Evolutionary conservation across 768 basidiomycete species (phyloP).

Genomic region (Kwoniella botswanensis): DNA sequence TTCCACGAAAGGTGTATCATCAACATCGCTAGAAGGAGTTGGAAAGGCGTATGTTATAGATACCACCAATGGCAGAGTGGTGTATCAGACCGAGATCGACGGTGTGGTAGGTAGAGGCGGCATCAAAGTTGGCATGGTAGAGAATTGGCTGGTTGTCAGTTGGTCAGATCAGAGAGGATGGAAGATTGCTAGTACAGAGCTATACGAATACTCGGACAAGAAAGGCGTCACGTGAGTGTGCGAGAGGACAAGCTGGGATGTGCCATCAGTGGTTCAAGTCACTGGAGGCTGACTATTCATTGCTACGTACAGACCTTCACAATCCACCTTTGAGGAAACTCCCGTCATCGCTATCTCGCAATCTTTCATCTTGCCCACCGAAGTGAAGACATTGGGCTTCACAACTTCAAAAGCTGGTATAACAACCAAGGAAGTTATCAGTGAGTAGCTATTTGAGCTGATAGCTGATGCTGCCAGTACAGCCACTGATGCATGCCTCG

Average conservation of each 20-base stretch:
- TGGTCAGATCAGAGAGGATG: slow-evolving; percentile 76
- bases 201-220: slow-evolving; percentile 83
- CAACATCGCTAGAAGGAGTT: slow-evolving; percentile 23
- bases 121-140: slow-evolving; percentile 71
- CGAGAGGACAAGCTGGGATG: neutral
- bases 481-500: no score
- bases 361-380: slow-evolving; percentile 72
- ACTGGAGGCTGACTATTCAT: neutral
- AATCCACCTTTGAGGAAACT: slow-evolving; percentile 65
- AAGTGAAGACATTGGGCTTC: slow-evolving; percentile 70
- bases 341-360: slow-evolving; percentile 69
- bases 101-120: slow-evolving; percentile 46
- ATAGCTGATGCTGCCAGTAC: neutral
- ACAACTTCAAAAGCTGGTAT: slow-evolving; percentile 90
- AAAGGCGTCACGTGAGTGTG: slow-evolving; percentile 71
- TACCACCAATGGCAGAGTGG: slow-evolving; percentile 72
- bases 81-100: slow-evolving; percentile 71
- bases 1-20: slow-evolving; percentile 1
- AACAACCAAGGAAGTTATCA: slow-evolving; percentile 79
- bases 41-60: slow-evolving; percentile 83
- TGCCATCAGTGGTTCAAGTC: neutral
- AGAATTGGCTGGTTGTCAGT: slow-evolving; percentile 93
- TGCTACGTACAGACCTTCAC: slow-evolving; percentile 61
- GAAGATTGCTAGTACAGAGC: slow-evolving; percentile 78
- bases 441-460: slow-evolving; percentile 61